Percentiles rank a stretch among this genome's conserved stretches.
phyloP scores from a whole-genome alignment of 202 grass and related monocot species.

The Sporobolus alterniflorus region DNA sequence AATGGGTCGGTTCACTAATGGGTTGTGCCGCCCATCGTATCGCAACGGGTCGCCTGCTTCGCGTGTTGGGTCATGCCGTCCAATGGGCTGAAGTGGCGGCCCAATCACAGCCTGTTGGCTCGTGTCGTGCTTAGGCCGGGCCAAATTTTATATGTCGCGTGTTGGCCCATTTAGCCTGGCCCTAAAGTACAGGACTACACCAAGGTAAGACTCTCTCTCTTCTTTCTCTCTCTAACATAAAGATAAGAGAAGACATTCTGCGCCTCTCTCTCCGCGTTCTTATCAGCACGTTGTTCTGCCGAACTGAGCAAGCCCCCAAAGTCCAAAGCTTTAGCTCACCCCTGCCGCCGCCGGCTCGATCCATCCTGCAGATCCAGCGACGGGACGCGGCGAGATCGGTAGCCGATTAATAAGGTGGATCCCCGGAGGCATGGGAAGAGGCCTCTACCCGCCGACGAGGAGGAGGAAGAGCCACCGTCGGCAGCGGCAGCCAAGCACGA shows the following conservation, averaged over 20 bases:
- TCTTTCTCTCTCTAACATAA: conserved; percentile 29
- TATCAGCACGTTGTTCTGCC: conserved; percentile 32
- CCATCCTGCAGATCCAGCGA: background rate
- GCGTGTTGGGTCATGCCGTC: too few species aligned
- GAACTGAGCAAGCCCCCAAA: conserved; percentile 24
- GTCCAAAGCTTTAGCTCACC: conserved; percentile 23
- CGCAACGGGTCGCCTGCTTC: too few species aligned
- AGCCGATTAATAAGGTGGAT: conserved; percentile 74
- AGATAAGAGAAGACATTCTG: conserved; percentile 29
- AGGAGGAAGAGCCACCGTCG: conserved; percentile 35
- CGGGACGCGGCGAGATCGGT: conserved; percentile 10
- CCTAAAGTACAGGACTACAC: too few species aligned
- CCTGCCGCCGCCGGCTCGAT: background rate
- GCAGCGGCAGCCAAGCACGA: conserved; percentile 42
- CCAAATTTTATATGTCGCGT: too few species aligned
- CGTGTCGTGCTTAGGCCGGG: too few species aligned
- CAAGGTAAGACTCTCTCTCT: background rate
- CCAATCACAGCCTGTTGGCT: too few species aligned
- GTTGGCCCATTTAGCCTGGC: too few species aligned
- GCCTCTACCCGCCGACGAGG: conserved; percentile 63
- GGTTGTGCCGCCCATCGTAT: too few species aligned
- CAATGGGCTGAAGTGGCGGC: too few species aligned
- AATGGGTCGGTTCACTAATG: too few species aligned
- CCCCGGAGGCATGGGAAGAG: conserved; percentile 83
- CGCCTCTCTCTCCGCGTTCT: conserved; percentile 30